A percentile compares a stretch with the other conserved stretches of the same genome.
phyloP scores from a whole-genome alignment of 768 basidiomycete species.

The Leucosporidium creatinivorum region DNA sequence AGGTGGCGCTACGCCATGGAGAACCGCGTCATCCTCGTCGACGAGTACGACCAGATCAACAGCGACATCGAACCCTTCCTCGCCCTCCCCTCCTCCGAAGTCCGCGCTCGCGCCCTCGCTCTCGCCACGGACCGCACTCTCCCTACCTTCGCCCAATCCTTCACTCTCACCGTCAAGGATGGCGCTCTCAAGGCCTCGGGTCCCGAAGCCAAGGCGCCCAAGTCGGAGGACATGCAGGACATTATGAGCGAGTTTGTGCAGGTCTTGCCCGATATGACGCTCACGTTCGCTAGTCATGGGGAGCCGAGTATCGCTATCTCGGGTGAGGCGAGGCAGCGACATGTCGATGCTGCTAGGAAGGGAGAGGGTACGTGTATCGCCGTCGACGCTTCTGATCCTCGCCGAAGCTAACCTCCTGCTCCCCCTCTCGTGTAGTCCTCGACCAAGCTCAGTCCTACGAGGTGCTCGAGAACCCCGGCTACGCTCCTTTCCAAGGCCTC shows the following conservation, averaged over 20 bases:
- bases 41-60: constrained; percentile 37
- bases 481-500: constrained; percentile 32
- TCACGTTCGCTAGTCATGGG: constrained; percentile 37
- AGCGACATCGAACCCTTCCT: constrained; percentile 34
- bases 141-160: constrained; percentile 11
- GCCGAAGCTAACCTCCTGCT: not conserved
- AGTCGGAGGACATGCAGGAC: constrained; percentile 32
- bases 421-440: constrained; percentile 10
- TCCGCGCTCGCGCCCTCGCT: constrained; percentile 18
- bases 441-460: constrained; percentile 10
- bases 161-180: constrained; percentile 25
- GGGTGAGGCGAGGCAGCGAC: constrained; percentile 6
- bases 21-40: constrained; percentile 61
- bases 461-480: constrained; percentile 33
- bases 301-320: constrained; percentile 35
- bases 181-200: constrained; percentile 31
- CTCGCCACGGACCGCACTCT: constrained; percentile 16
- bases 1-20: constrained; percentile 59
- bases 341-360: constrained; percentile 1
- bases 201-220: constrained; percentile 3
- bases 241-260: constrained; percentile 34
- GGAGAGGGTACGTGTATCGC: not conserved
- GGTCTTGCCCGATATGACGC: constrained; percentile 33
- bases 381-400: not conserved
- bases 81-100: constrained; percentile 20